phyloP scores from a whole-genome alignment of 108 stramenopile species.

The Cyclotella sp. region DNA sequence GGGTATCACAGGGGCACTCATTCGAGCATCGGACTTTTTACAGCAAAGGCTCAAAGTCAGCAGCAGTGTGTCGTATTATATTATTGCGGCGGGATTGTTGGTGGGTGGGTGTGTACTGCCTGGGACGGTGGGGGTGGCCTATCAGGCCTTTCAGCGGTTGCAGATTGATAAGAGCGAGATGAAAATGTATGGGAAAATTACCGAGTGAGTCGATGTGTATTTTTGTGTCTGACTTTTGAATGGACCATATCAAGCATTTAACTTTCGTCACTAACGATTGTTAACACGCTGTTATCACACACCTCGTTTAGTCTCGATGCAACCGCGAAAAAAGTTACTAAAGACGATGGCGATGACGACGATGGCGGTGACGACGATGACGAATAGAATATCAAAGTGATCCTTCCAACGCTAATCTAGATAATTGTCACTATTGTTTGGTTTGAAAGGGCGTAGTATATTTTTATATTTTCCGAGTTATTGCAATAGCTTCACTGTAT shows the following conservation, averaged over 20 bases:
- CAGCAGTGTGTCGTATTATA: slow-evolving; percentile 39
- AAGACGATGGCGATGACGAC: slow-evolving; percentile 32
- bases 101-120: slow-evolving; percentile 40
- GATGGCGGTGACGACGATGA: slow-evolving; percentile 21
- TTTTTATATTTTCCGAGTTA: too few relatives aligned
- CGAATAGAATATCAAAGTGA: too few relatives aligned
- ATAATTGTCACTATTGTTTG: too few relatives aligned
- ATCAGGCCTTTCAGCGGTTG: slow-evolving; percentile 49
- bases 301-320: slow-evolving; percentile 33
- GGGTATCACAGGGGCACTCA: slow-evolving; percentile 32
- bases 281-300: not conserved
- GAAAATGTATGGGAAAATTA: slow-evolving; percentile 61
- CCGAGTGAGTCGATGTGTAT: slow-evolving; percentile 37
- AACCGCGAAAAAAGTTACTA: slow-evolving; percentile 28
- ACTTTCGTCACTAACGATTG: not conserved
- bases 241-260: not conserved
- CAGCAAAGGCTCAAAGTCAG: slow-evolving; percentile 28
- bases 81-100: slow-evolving; percentile 33
- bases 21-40: slow-evolving; percentile 31
- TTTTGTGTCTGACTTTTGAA: not conserved
- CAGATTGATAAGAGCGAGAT: slow-evolving; percentile 54
- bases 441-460: too few relatives aligned
- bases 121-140: slow-evolving; percentile 35
- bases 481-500: too few relatives aligned
- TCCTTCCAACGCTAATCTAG: too few relatives aligned